Conservation (phyloP, 2,329 filamentous ascomycete species). For the Calycina marina region DNA sequence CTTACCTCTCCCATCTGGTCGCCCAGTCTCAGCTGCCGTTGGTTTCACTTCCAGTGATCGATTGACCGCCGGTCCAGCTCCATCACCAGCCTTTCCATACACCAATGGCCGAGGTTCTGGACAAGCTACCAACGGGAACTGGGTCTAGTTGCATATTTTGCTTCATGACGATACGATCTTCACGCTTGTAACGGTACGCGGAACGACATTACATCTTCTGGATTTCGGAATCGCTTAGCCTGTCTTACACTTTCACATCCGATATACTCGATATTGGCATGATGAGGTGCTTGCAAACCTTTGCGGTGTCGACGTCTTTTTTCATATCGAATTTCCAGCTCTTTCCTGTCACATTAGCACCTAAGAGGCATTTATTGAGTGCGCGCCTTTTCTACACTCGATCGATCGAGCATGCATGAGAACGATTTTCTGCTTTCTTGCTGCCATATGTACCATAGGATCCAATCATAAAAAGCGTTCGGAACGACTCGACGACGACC, state of each 20-base stretch:
- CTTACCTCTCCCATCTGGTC: slow-evolving; percentile 8
- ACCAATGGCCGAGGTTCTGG: slow-evolving; percentile 16
- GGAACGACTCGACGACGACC: slow-evolving; percentile 18
- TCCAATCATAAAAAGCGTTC: slow-evolving; percentile 19
- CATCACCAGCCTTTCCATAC: slow-evolving; percentile 16
- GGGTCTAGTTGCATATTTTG: slow-evolving; percentile 15
- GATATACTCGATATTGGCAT: slow-evolving; percentile 1
- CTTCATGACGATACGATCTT: slow-evolving; percentile 22
- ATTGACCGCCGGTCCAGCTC: slow-evolving; percentile 10
- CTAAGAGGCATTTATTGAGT: slow-evolving; percentile 10
- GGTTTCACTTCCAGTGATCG: slow-evolving; percentile 16
- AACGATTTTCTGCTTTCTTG: slow-evolving; percentile 13
- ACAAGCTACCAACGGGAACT: slow-evolving; percentile 18
- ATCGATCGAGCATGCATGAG: slow-evolving; percentile 19
- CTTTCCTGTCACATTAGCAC: slow-evolving; percentile 24
- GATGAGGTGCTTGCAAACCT: slow-evolving; percentile 1
- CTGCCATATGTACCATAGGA: slow-evolving; percentile 23
- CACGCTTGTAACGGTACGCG: slow-evolving; percentile 25
- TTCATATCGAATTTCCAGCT: slow-evolving; percentile 23
- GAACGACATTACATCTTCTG: slow-evolving; percentile 20
- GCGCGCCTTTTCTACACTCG: slow-evolving; percentile 14
- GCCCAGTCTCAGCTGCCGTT: slow-evolving; percentile 7
- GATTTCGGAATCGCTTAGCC: slow-evolving; percentile 12
- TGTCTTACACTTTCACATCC: slow-evolving; percentile 6
- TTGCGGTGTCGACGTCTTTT: slow-evolving; percentile 17